Base-by-base conservation (phyloP, 768 basidiomycete genomes). In the Panaeolus papilionaceus region DNA sequence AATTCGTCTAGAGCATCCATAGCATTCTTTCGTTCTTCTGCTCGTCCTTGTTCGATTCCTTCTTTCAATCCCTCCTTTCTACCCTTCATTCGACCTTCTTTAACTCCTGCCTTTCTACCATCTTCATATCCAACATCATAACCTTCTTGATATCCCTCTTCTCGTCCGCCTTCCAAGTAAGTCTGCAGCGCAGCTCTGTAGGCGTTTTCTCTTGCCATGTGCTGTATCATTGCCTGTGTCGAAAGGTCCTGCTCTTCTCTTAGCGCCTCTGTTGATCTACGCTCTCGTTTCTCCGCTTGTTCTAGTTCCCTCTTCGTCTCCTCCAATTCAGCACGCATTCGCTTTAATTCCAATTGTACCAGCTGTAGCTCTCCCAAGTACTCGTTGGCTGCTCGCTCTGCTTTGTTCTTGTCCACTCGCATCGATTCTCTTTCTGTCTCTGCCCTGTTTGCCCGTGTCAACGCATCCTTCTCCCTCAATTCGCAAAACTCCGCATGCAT, bases 1-100 rank as follows among this genome's bases (percentile, higher is more conserved):
- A 88, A 86, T 44, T 79, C 79, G 74, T 90, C 87, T 77, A 91
- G 88, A 9, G 86, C 86, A 62, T 85, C 83, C 33, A 88, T 67
- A 0, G 88, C 89, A 69, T 82, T 83, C 54, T 78, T 76, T 38
- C 87, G 83, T 75, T 88, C 88, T 70, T 86, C 85, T 64, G 75
- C 79, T 68, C 80, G 77, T 0, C 86, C 85, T 39, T 78, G 75
- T 54, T 78, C 79, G 61, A 77, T 70, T 0, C 87, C 88, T 66
- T 85, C 79, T 33, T 70, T n/a, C 10, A 81, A 61, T 2, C 86
- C 86, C 26, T 78, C 74, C 42, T 76, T 76, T 64, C 80, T 75
- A 0, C 86, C 88, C 38, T 79, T 73, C 47, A 77, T 76, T 20
- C 78, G 71, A 1, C 86, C 86, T 40, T 83, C 81, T 10, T 77